Evolutionary conservation across 2,329 filamentous ascomycete species (phyloP).

Genomic region (Fusarium pininemorale): DNA sequence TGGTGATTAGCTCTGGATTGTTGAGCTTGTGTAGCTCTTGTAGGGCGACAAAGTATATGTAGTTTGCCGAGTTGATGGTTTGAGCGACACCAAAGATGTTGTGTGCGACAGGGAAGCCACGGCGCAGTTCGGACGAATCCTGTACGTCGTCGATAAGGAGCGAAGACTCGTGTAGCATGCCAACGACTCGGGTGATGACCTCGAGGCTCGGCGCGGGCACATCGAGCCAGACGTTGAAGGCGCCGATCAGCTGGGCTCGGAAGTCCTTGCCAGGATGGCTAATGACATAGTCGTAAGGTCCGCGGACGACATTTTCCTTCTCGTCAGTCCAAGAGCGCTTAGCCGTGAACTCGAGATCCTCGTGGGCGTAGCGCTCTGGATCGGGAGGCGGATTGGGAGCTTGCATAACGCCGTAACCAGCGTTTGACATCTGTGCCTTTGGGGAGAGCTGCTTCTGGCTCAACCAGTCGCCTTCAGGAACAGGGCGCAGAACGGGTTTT

Average conservation of each 20-base stretch:
- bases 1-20: constrained; percentile 72
- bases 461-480: constrained; percentile 71
- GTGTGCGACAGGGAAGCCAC: constrained; percentile 84
- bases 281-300: constrained; percentile 83
- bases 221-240: constrained; percentile 83
- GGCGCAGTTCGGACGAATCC: constrained; percentile 78
- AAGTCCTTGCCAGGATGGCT: constrained; percentile 87
- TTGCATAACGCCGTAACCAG: constrained; percentile 44
- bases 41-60: constrained; percentile 84
- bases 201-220: constrained; percentile 75
- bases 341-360: constrained; percentile 63
- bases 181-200: constrained; percentile 81
- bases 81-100: constrained; percentile 86
- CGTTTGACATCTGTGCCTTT: constrained; percentile 11
- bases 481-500: constrained; percentile 55
- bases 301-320: constrained; percentile 81
- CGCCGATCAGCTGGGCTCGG: constrained; percentile 78
- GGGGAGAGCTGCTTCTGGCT: constrained; percentile 48
- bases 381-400: constrained; percentile 55
- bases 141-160: constrained; percentile 89
- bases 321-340: constrained; percentile 71
- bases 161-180: constrained; percentile 87
- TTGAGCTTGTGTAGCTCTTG: constrained; percentile 77
- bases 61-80: constrained; percentile 91
- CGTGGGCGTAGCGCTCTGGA: constrained; percentile 62